These are phyloP conservation scores for Vanrija pseudolonga DNA, from an alignment of 1,284 basidiomycete species.

Conservation along the genomic window DNA sequence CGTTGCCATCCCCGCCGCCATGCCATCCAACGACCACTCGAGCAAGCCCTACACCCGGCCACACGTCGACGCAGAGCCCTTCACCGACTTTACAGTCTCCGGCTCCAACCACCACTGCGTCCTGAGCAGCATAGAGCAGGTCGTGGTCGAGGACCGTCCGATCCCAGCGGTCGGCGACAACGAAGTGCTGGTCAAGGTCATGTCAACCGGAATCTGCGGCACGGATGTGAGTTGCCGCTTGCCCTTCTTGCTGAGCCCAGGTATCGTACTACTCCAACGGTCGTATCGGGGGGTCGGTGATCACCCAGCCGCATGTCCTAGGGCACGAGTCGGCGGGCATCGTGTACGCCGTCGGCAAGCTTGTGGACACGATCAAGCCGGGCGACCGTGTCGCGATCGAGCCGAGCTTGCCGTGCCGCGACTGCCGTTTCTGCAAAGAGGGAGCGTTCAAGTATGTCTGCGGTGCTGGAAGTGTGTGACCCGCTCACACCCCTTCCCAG, in stretches of 20 bases:
- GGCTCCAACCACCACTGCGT: slow-evolving; percentile 12
- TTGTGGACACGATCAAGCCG: slow-evolving; percentile 23
- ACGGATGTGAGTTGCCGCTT: not conserved
- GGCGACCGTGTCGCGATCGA: slow-evolving; percentile 48
- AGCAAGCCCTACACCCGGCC: too few species aligned
- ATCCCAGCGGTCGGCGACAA: slow-evolving; percentile 11
- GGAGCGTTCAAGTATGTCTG: slow-evolving; percentile 15
- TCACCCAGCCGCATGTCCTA: slow-evolving; percentile 38
- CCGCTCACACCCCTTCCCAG: too few species aligned
- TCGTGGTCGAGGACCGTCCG: slow-evolving; percentile 18
- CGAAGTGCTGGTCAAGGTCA: slow-evolving; percentile 24
- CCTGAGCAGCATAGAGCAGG: slow-evolving; percentile 7
- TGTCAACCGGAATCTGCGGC: slow-evolving; percentile 25
- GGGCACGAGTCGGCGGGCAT: slow-evolving; percentile 47
- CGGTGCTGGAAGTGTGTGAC: not conserved
- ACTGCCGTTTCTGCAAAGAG: slow-evolving; percentile 39
- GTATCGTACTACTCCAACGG: slow-evolving; percentile 26
- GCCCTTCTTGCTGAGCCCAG: slow-evolving; percentile 12
- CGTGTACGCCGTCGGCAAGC: slow-evolving; percentile 27
- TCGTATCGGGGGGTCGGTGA: slow-evolving; percentile 40
- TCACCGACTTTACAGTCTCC: not conserved
- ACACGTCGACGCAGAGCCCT: too few species aligned
- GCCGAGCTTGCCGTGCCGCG: slow-evolving; percentile 43
- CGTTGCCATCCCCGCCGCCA: too few species aligned
- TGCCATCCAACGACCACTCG: too few species aligned